phyloP scores from a whole-genome alignment of 2,329 filamentous ascomycete genomes.

The Venturiaceae sp. region DNA sequence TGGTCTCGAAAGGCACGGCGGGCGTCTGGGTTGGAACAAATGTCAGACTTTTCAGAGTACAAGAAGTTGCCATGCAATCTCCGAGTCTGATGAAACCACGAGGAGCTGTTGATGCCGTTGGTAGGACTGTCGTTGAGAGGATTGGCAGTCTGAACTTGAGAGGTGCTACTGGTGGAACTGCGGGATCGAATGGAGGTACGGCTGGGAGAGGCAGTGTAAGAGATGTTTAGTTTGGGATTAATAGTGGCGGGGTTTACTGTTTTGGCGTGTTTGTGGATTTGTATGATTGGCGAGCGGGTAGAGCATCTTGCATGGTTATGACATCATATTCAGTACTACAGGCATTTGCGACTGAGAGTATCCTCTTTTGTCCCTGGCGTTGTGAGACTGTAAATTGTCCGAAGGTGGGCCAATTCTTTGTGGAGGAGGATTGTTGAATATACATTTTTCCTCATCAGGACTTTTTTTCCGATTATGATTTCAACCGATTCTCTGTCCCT shows the following conservation, averaged over 20 bases:
- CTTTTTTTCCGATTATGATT: no score
- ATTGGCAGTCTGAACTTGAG: constrained; percentile 74
- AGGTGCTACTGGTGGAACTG: background rate
- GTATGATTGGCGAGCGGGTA: background rate
- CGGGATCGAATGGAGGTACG: background rate
- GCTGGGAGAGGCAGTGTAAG: background rate
- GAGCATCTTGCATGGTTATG: background rate
- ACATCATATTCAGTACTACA: background rate
- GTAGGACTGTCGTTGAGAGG: constrained; percentile 76
- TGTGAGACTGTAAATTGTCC: no score
- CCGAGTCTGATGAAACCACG: constrained; percentile 76
- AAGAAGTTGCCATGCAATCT: constrained; percentile 70
- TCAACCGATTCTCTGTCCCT: no score
- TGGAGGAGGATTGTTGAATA: no score
- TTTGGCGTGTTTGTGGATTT: background rate
- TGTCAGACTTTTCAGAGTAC: constrained; percentile 82
- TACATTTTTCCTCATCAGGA: no score
- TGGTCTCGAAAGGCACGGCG: constrained; percentile 74
- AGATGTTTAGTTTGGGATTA: background rate
- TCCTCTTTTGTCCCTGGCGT: no score
- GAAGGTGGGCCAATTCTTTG: no score
- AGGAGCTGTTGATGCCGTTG: constrained; percentile 87
- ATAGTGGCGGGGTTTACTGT: background rate
- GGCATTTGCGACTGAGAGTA: no score
- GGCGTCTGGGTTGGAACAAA: constrained; percentile 90